Base-by-base conservation (phyloP, 768 basidiomycete genomes). In the Boletus subparvulus region DNA sequence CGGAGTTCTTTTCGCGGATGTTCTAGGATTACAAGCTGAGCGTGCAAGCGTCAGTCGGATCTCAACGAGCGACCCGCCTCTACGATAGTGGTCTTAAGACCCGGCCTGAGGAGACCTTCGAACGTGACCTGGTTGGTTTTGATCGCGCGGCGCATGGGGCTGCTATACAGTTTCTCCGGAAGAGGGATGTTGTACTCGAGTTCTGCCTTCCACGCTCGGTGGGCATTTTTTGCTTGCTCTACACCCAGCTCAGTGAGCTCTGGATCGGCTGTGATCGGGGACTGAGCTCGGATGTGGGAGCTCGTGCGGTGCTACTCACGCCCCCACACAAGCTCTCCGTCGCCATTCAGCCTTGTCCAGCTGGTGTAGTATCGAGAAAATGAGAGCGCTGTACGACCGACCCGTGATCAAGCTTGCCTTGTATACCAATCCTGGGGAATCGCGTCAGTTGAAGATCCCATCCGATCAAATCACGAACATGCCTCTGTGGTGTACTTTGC, bases 251-350 rank as follows among this genome's bases (percentile, higher is more conserved):
- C 63, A 0, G 88, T 90, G 32, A 90, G 79, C 30, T 81, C 74
- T 2, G 88, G 83, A 64, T 90, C 88, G 28, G 88, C 86, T 86
- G 54, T 56, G 59, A 19, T 50, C 12, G 30, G 42, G 36, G 39
- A 30, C 13, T 24, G 19, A 42, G 40, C 9, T 49, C 21, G 19
- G 39, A 59, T n/a, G 53, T 21, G 19, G 58, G 32, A 32, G 8
- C 7, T 26, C 16, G 9, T 9, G 45, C 4, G 13, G 44, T 19
- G 43, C 10, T 19, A 80, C 87, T 68, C 61, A 87, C 87, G 90
- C 16, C 90, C 90, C 90, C 90, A 92, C 11, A 73, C 73, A 9
- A 89, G 68, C 46, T 85, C 81, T 17, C 77, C 86, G 56, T 92
- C 85, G 3, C 84, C 84, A 37, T 85, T 72, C 1, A 83, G 68